These are phyloP conservation scores for Volutella citrinella DNA, from an alignment of 2,329 filamentous ascomycete genomes.

Conservation along the genomic window DNA sequence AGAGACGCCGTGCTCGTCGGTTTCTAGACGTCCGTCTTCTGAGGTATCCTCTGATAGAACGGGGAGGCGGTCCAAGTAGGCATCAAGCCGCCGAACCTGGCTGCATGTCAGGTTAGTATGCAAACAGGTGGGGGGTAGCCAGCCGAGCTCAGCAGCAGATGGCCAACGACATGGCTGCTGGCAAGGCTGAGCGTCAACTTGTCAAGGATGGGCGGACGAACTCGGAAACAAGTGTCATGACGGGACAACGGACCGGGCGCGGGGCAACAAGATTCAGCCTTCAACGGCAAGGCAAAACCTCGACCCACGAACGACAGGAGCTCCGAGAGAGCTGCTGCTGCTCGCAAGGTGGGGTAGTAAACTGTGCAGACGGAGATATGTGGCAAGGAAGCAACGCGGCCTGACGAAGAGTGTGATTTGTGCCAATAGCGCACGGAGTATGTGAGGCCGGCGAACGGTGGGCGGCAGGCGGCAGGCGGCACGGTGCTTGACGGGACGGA, in stretches of 20 bases:
- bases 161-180: too few species aligned
- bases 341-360: too few species aligned
- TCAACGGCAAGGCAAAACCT: too few species aligned
- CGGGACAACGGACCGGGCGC: conserved; percentile 10
- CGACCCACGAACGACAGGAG: too few species aligned
- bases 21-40: conserved; percentile 38
- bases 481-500: too few species aligned
- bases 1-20: conserved; percentile 32
- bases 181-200: conserved; percentile 2
- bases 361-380: too few species aligned
- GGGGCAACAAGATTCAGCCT: too few species aligned
- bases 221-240: conserved; percentile 29
- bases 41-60: conserved; percentile 38
- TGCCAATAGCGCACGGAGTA: too few species aligned
- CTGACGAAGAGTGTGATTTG: too few species aligned
- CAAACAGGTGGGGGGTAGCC: too few species aligned
- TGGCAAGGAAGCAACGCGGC: too few species aligned
- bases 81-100: conserved; percentile 61
- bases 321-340: too few species aligned
- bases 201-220: conserved; percentile 21
- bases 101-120: conserved; percentile 32
- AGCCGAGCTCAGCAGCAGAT: conserved; percentile 5
- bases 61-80: conserved; percentile 61
- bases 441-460: conserved; percentile 9
- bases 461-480: conserved; percentile 4